These are phyloP conservation scores for Epichloe hybrida DNA, from an alignment of 2,329 filamentous ascomycete species.

Conservation along the genomic window DNA sequence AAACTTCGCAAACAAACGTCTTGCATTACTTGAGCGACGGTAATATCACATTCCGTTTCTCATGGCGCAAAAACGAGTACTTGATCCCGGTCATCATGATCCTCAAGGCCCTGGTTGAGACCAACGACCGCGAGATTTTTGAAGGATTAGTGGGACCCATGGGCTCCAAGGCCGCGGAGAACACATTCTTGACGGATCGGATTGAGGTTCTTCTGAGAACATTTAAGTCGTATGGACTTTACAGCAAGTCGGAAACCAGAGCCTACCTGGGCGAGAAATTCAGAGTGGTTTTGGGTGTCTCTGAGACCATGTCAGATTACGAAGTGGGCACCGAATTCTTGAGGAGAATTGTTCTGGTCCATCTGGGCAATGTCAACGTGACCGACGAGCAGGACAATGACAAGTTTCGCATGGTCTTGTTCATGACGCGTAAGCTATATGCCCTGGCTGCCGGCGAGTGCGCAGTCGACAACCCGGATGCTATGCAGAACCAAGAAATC, in stretches of 20 bases:
- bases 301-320: constrained; percentile 72
- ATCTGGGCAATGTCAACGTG: constrained; percentile 75
- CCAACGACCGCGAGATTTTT: constrained; percentile 91
- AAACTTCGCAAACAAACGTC: constrained; percentile 95
- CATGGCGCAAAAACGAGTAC: constrained; percentile 94
- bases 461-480: constrained; percentile 88
- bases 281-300: constrained; percentile 70
- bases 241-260: constrained; percentile 68
- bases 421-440: constrained; percentile 95
- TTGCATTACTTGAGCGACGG: constrained; percentile 92
- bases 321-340: constrained; percentile 87
- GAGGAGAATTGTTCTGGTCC: constrained; percentile 77
- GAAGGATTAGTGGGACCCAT: constrained; percentile 76
- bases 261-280: constrained; percentile 87
- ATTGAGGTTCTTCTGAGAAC: constrained; percentile 84
- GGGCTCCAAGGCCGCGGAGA: constrained; percentile 63
- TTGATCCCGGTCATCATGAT: constrained; percentile 96
- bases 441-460: constrained; percentile 86
- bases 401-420: constrained; percentile 87
- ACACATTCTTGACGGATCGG: constrained; percentile 89
- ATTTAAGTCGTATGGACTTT: constrained; percentile 81
- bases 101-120: constrained; percentile 85
- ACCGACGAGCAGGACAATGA: constrained; percentile 74
- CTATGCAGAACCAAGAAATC: constrained; percentile 91
- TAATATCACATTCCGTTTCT: constrained; percentile 94